Evolutionary conservation across 495 filamentous ascomycete genomes (phyloP).

Genomic region (Margaritispora aquatica): DNA sequence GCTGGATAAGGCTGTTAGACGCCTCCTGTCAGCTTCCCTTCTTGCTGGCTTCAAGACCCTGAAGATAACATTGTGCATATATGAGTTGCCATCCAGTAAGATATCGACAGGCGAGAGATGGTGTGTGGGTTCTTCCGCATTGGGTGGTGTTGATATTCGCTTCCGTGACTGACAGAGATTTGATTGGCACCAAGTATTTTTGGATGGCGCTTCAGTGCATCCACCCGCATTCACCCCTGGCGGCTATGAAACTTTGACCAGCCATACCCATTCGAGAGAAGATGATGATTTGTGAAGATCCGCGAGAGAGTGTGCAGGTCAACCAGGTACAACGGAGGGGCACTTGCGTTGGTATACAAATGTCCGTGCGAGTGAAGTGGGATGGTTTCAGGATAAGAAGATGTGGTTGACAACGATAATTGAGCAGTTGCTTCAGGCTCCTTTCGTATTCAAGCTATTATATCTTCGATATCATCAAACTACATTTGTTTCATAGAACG

Average conservation of each 20-base stretch:
- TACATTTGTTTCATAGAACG: not conserved
- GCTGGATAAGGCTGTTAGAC: slow-evolving; percentile 2
- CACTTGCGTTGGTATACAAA: not conserved
- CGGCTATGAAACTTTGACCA: slow-evolving; percentile 43
- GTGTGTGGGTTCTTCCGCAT: not conserved
- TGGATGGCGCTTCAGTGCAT: slow-evolving; percentile 18
- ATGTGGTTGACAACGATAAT: not conserved
- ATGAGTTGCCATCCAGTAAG: slow-evolving; percentile 3
- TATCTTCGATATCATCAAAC: not conserved
- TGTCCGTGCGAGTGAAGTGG: not conserved
- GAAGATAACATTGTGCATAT: slow-evolving; percentile 10
- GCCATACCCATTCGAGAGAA: slow-evolving; percentile 36
- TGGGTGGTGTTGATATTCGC: not conserved
- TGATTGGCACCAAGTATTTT: slow-evolving; percentile 12
- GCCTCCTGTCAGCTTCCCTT: slow-evolving; percentile 14
- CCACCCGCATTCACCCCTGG: not conserved
- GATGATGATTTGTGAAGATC: not conserved
- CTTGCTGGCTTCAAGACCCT: not conserved
- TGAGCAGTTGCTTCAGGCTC: not conserved
- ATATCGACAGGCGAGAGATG: not conserved
- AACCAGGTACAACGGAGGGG: not conserved
- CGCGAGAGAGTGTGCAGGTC: not conserved
- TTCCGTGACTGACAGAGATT: not conserved
- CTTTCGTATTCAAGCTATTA: no score
- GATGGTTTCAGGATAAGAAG: not conserved